phyloP scores from a whole-genome alignment of 176 grass and related monocot species.

The Eleusine coracana region DNA sequence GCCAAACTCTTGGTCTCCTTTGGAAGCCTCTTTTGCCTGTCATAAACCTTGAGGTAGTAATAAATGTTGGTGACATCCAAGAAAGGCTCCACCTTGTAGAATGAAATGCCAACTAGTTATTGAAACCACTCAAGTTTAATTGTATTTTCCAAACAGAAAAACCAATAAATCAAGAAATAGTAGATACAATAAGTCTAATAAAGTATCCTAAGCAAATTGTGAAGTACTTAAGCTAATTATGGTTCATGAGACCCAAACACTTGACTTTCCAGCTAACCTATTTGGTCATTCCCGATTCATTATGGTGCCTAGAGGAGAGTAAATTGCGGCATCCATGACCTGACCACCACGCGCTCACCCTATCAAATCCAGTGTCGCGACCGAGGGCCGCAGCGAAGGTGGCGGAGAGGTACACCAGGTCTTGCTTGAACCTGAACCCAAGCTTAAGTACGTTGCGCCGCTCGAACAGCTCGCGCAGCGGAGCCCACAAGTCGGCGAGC shows the following conservation, averaged over 20 bases:
- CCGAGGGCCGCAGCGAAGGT: constrained; percentile 76
- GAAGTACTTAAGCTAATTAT: not conserved
- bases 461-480: constrained; percentile 75
- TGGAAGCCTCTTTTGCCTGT: constrained; percentile 56
- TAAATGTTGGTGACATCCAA: constrained; percentile 84
- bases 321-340: not conserved
- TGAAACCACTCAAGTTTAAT: constrained; percentile 8
- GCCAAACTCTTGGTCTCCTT: constrained; percentile 96
- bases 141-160: not conserved
- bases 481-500: constrained; percentile 61
- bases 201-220: not conserved
- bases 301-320: not conserved
- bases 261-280: not conserved
- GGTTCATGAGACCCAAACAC: not conserved
- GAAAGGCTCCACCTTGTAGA: constrained; percentile 81
- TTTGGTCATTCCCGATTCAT: not conserved
- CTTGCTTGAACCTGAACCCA: constrained; percentile 94
- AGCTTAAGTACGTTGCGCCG: constrained; percentile 62
- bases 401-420: constrained; percentile 78
- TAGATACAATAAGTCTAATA: not conserved
- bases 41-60: constrained; percentile 67
- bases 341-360: constrained; percentile 42
- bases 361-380: constrained; percentile 54
- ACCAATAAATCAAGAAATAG: not conserved
- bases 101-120: constrained; percentile 25